These are phyloP conservation scores for Trichosporon sp. DNA, from an alignment of 1,284 basidiomycete species.

Conservation along the genomic window DNA sequence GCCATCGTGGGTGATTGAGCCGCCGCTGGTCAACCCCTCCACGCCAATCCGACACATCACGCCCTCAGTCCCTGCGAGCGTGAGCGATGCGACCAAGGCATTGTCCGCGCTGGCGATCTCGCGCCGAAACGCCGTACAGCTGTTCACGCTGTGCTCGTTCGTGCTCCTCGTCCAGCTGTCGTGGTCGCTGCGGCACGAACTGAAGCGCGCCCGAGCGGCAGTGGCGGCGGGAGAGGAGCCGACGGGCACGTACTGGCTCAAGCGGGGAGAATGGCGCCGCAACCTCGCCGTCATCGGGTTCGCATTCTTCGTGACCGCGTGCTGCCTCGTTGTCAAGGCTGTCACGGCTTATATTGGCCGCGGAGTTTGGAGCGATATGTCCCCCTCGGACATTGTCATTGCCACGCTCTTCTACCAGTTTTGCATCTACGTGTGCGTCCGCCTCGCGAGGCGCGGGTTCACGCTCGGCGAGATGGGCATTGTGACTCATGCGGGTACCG, in stretches of 20 bases:
- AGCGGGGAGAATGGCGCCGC: constrained; percentile 42
- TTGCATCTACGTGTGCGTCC: constrained; percentile 78
- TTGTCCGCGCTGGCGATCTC: constrained; percentile 63
- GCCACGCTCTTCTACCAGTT: constrained; percentile 83
- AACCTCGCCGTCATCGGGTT: constrained; percentile 44
- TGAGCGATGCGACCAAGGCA: constrained; percentile 50
- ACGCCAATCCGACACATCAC: constrained; percentile 39
- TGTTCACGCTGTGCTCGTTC: constrained; percentile 70
- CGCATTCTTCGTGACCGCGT: constrained; percentile 42
- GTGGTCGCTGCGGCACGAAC: constrained; percentile 67
- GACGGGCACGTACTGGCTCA: constrained; percentile 36
- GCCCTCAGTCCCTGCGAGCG: constrained; percentile 21
- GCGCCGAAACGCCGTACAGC: constrained; percentile 67
- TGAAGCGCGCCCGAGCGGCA: constrained; percentile 12
- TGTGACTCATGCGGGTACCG: constrained; percentile 80
- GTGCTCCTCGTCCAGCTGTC: constrained; percentile 70
- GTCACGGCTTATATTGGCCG: constrained; percentile 36
- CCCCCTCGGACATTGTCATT: constrained; percentile 67
- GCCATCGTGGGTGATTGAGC: constrained; percentile 67
- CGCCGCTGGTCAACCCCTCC: constrained; percentile 51
- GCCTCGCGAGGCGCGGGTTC: constrained; percentile 85
- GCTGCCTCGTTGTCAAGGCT: constrained; percentile 42
- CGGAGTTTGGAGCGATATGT: constrained; percentile 57
- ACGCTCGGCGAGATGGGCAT: constrained; percentile 90
- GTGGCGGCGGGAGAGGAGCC: background rate